A percentile compares a stretch with the other conserved stretches of the same genome.
Evolutionary conservation across 164 flowering plant genomes (phyloP).

Genomic region (Piper longum): DNA sequence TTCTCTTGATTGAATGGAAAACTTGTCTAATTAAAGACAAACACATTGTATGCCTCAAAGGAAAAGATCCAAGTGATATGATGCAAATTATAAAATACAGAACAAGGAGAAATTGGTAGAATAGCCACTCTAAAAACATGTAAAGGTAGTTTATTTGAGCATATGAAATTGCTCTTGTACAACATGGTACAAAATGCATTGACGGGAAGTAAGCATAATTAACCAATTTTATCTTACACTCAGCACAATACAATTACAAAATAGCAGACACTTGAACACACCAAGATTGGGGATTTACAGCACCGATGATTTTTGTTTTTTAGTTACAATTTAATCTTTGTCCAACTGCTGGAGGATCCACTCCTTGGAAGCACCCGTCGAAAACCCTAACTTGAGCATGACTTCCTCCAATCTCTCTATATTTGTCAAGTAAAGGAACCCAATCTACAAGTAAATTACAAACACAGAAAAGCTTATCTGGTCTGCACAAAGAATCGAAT

Average conservation of each 20-base stretch:
- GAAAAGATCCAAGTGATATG: no score
- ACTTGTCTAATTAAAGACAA: background rate
- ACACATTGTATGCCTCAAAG: background rate
- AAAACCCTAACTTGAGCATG: constrained; percentile 71
- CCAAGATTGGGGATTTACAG: background rate
- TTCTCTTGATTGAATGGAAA: constrained; percentile 1
- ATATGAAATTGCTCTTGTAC: no score
- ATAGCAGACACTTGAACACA: background rate
- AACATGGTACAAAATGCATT: no score
- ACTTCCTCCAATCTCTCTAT: constrained; percentile 54
- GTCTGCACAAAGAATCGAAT: background rate
- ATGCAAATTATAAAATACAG: no score
- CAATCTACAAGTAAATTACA: constrained; percentile 31
- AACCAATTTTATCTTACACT: no score
- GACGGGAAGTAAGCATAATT: no score
- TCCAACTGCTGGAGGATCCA: constrained; percentile 13
- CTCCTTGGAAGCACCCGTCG: constrained; percentile 36
- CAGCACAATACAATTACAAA: no score
- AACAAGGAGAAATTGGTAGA: no score
- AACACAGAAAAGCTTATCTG: background rate
- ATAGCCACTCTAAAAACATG: no score
- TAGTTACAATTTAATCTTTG: background rate
- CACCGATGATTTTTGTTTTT: background rate
- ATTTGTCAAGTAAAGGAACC: constrained; percentile 69
- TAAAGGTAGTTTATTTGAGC: no score